phyloP scores from a whole-genome alignment of 495 filamentous ascomycete species.

The Pseudomonodictys pantanalensis region DNA sequence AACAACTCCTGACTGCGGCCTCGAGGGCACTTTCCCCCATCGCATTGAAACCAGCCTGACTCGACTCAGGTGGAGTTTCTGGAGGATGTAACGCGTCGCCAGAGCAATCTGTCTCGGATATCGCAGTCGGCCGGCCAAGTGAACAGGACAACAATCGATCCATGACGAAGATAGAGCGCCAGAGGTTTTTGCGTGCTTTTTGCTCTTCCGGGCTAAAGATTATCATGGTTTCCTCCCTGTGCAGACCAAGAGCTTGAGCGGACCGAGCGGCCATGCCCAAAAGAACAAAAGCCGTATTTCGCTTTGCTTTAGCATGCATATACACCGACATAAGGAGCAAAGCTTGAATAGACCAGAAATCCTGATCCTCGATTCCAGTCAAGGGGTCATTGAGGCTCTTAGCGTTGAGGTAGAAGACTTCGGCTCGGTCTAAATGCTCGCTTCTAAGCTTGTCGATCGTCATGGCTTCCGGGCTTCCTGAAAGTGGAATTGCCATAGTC shows the following conservation, averaged over 20 bases:
- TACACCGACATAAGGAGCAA: constrained; percentile 60
- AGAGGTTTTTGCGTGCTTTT: constrained; percentile 52
- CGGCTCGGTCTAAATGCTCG: constrained; percentile 50
- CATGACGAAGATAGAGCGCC: constrained; percentile 60
- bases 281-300: constrained; percentile 60
- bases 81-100: constrained; percentile 47
- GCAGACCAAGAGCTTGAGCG: constrained; percentile 58
- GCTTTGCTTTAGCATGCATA: constrained; percentile 54
- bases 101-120: constrained; percentile 61
- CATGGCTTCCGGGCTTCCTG: constrained; percentile 47
- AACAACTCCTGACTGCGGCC: constrained; percentile 56
- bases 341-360: constrained; percentile 62
- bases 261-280: constrained; percentile 64
- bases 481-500: constrained; percentile 52
- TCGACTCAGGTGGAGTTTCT: constrained; percentile 39
- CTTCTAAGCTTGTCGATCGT: constrained; percentile 52
- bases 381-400: constrained; percentile 53
- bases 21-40: constrained; percentile 44
- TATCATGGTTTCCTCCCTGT: constrained; percentile 59
- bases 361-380: constrained; percentile 59
- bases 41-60: constrained; percentile 16
- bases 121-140: constrained; percentile 58
- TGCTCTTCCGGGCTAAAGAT: constrained; percentile 49
- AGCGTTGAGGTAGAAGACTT: constrained; percentile 59
- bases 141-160: constrained; percentile 60